Percentiles rank a stretch among this genome's conserved stretches.
Evolutionary conservation across 2,329 filamentous ascomycete genomes (phyloP).

Genomic region (Colletotrichum noveboracense): DNA sequence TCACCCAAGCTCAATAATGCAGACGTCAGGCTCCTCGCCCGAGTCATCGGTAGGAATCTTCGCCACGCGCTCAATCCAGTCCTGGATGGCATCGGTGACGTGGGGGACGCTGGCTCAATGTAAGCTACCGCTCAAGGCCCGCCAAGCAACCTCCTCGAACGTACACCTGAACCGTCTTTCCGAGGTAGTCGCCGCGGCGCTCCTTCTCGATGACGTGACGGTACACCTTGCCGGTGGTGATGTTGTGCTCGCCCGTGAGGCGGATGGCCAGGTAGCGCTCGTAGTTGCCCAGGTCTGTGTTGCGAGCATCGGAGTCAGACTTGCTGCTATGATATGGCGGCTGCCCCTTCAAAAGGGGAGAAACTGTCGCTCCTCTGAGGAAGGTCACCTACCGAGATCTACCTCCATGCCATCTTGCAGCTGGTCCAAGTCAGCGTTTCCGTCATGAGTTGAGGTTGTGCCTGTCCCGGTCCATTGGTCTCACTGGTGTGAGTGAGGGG

Average conservation of each 20-base stretch:
- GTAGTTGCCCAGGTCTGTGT: slow-evolving; percentile 60
- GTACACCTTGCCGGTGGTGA: slow-evolving; percentile 98
- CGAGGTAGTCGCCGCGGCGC: slow-evolving; percentile 76
- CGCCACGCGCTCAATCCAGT: slow-evolving; percentile 89
- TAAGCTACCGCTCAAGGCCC: not conserved
- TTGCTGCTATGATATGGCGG: not conserved
- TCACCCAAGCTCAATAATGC: slow-evolving; percentile 68
- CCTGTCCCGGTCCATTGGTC: not conserved
- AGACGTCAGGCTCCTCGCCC: slow-evolving; percentile 84
- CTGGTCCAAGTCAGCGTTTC: slow-evolving; percentile 4
- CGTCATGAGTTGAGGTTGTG: not conserved
- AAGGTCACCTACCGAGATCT: slow-evolving; percentile 21
- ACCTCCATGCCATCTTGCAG: slow-evolving; percentile 23
- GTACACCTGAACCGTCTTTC: slow-evolving; percentile 81
- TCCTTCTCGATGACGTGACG: slow-evolving; percentile 81
- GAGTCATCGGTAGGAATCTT: slow-evolving; percentile 87
- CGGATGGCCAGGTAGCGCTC: slow-evolving; percentile 78
- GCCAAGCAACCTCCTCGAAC: slow-evolving; percentile 1
- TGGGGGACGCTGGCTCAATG: slow-evolving; percentile 70
- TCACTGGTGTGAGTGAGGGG: not conserved
- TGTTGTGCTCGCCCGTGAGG: slow-evolving; percentile 87
- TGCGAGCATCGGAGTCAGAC: slow-evolving; percentile 14
- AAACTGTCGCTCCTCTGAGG: not conserved
- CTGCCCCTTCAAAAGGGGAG: not conserved
- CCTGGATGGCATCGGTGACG: slow-evolving; percentile 88